Base-by-base conservation (phyloP, 2,329 filamentous ascomycete species). In the Nemania diffusa region DNA sequence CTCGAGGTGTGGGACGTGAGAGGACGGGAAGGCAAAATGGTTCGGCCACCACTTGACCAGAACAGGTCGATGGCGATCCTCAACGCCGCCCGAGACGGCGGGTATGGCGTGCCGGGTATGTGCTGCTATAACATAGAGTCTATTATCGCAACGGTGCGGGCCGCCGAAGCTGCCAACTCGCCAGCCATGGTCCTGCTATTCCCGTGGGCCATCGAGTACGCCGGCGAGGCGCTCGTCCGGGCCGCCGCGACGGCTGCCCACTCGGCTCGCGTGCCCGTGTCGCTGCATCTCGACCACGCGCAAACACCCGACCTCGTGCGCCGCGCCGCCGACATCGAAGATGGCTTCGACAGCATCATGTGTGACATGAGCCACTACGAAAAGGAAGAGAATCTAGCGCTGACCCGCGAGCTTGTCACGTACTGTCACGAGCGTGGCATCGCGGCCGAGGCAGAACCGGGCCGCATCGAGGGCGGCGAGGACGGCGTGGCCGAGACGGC, bases 291-390 rank as follows among this genome's bases (percentile, higher is more conserved):
- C 73, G 89, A 91, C 81, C 89, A 91, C 78, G 87, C 87, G 32
- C 89, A 91, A 78, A 86, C 84, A 8, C 86, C 87, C 2, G 87
- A 88, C 69, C 87, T 89, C 34, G 87, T 90, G 69, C 84, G 85
- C 17, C 81, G 80, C 4, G 88, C 89, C 0, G 89, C 88, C 0
- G 84, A 89, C 72, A 83, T 87, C n/a, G 74, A 77, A 22, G 82
- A 85, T 57, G 84, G 81, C 2, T 92, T 92, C 72, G 90, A 92
- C 78, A 87, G 85, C 69, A 92, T 93, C 77, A 92, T 92, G 90
- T 88, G 92, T 3, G 90, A 92, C 77, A 92, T 92, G 90, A 87
- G 84, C 67, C 90, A 92, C 76, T 90, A 91, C 75, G 89, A 91
- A 73, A 90, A 89, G 72, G 89, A 85, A 64, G 90, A 92, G 80